These are phyloP conservation scores for Primulina eburnea DNA, from an alignment of 257 asterid genomes.

Conservation along the genomic window DNA sequence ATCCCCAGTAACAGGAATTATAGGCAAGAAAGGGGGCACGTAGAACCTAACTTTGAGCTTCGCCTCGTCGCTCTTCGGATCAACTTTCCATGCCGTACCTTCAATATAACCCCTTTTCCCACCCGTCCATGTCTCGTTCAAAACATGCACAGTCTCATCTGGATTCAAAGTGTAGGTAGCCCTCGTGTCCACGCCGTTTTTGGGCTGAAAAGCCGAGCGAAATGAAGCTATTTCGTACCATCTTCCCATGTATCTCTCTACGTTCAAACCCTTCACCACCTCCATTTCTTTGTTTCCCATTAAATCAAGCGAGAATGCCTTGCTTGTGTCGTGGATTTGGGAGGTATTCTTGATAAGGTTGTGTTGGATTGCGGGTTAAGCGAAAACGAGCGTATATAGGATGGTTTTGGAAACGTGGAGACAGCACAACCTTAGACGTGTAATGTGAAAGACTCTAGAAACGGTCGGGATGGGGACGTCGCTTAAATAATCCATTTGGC, in stretches of 20 bases:
- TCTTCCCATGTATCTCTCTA: conserved; percentile 77
- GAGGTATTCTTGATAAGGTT: conserved; percentile 14
- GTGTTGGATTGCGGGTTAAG: not conserved
- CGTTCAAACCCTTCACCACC: conserved; percentile 52
- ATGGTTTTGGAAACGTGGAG: not conserved
- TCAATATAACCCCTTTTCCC: conserved; percentile 70
- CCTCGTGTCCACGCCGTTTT: conserved; percentile 58
- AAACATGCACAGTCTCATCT: conserved; percentile 67
- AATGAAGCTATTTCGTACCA: conserved; percentile 94
- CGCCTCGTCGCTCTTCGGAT: conserved; percentile 66
- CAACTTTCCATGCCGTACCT: conserved; percentile 65
- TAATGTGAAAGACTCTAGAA: not conserved
- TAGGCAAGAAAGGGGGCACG: conserved; percentile 65
- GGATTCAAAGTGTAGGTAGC: conserved; percentile 68
- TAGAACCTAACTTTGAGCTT: conserved; percentile 60
- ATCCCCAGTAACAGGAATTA: conserved; percentile 54
- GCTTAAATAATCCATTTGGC: not conserved
- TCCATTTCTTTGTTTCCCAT: conserved; percentile 65
- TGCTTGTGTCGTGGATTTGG: not conserved
- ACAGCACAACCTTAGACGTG: not conserved
- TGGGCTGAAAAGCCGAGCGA: conserved; percentile 74
- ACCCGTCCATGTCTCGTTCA: conserved; percentile 76
- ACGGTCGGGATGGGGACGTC: not conserved
- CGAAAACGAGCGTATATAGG: not conserved
- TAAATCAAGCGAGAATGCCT: not conserved